A percentile compares a stretch with the other conserved stretches of the same genome.
These are phyloP conservation scores for Lasiodiplodia gonubiensis DNA, from an alignment of 2,329 filamentous ascomycete genomes.

Conservation along the genomic window DNA sequence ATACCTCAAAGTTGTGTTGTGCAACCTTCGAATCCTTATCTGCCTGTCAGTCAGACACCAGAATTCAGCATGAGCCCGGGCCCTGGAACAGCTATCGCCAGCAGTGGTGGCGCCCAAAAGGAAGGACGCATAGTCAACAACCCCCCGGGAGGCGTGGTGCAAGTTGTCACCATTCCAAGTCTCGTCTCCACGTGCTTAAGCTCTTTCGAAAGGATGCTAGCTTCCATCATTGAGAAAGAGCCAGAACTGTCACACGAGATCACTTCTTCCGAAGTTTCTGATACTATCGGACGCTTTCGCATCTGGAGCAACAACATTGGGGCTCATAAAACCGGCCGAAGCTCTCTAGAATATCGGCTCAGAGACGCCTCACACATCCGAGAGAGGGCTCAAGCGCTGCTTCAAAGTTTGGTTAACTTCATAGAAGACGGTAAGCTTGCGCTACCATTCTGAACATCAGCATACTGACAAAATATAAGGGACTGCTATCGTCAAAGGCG, in stretches of 20 bases:
- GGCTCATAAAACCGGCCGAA: conserved; percentile 40
- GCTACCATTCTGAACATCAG: neutral
- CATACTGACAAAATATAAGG: conserved; percentile 6
- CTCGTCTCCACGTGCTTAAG: neutral
- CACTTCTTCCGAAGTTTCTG: conserved; percentile 27
- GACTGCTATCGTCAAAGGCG: conserved; percentile 32
- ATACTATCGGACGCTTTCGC: conserved; percentile 41
- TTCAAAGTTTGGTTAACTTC: neutral
- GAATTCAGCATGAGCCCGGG: no score
- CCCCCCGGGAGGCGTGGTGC: no score
- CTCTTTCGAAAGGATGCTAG: conserved; percentile 21
- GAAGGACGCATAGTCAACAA: no score
- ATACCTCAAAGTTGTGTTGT: no score
- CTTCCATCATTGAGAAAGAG: conserved; percentile 21
- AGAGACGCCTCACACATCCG: conserved; percentile 40
- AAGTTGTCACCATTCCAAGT: no score
- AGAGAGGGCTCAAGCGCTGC: conserved; percentile 28
- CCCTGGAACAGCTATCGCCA: no score
- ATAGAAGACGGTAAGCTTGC: neutral
- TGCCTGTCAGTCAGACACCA: no score
- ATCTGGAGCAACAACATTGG: conserved; percentile 44
- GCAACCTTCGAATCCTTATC: no score
- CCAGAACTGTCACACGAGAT: neutral
- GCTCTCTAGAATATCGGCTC: conserved; percentile 42
- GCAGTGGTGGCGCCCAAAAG: no score